Evolutionary conservation across 768 basidiomycete genomes (phyloP).

Genomic region (Boletus subcaerulescens): DNA sequence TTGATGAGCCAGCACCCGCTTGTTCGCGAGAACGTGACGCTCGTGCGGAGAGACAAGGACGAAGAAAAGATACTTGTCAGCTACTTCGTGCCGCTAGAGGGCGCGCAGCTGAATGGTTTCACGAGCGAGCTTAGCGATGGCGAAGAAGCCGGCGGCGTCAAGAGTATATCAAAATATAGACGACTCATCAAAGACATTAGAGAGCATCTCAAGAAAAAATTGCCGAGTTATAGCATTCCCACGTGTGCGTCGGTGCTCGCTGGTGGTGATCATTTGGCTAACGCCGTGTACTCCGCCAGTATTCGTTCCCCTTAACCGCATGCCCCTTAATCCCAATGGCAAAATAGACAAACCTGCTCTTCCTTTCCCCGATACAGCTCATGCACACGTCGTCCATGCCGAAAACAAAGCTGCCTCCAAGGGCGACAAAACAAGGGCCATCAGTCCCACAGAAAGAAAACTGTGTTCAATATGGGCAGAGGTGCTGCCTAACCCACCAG

Average conservation of each 20-base stretch:
- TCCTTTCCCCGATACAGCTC: slow-evolving; percentile 96
- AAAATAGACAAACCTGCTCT: slow-evolving; percentile 98
- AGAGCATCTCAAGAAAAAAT: slow-evolving; percentile 93
- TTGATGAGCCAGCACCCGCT: slow-evolving; percentile 91
- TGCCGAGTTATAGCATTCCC: slow-evolving; percentile 93
- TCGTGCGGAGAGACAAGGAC: slow-evolving; percentile 95
- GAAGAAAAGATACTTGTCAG: slow-evolving; percentile 98
- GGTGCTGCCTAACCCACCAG: slow-evolving; percentile 76
- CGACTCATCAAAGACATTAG: slow-evolving; percentile 90
- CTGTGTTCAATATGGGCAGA: slow-evolving; percentile 83
- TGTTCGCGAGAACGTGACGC: slow-evolving; percentile 96
- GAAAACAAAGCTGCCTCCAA: slow-evolving; percentile 35
- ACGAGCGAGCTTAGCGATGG: slow-evolving; percentile 59
- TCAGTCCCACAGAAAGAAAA: slow-evolving; percentile 71
- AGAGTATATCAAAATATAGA: slow-evolving; percentile 82
- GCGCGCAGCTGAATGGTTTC: slow-evolving; percentile 61
- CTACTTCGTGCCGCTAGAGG: slow-evolving; percentile 91
- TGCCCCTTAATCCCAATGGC: slow-evolving; percentile 98
- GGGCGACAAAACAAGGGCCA: slow-evolving; percentile 34
- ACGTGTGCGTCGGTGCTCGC: slow-evolving; percentile 53
- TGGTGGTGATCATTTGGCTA: not conserved
- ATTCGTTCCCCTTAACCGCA: slow-evolving; percentile 89
- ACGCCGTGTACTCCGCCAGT: slow-evolving; percentile 44
- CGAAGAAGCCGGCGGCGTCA: slow-evolving; percentile 54
- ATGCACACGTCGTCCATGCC: slow-evolving; percentile 41